Base-by-base conservation (phyloP, 495 filamentous ascomycete genomes). In the Parmelia sp. region DNA sequence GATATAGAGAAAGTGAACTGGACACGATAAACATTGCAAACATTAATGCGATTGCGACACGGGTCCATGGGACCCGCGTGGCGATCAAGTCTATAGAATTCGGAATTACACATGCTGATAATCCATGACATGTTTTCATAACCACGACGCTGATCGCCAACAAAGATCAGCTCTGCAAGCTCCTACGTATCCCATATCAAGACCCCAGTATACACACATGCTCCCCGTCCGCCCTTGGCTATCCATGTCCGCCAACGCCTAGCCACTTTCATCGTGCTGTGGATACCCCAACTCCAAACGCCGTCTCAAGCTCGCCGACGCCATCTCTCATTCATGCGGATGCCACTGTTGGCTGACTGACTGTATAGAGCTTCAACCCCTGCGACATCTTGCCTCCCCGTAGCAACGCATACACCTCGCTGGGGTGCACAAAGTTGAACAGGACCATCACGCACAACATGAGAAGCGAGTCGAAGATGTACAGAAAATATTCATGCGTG, bases 391-490 rank as follows among this genome's bases (percentile, higher is more conserved):
- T 65, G 25, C 60, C 65, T 17, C 59, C 45, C 42, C 61, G 44
- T 3, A 63, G 45, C 31, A 42, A 23, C 36, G 62, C 60, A 47
- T 62, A 58, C n/a, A 66, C 60, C 27, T 72, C 73, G 27, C 64
- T 74, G 25, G 79, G 80, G 67, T 82, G 74, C n/a, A 76, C 65
- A 9, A 75, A 65, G 58, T 76, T 79, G 61, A 87, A 80, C 3
- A 81, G 62, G 0, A 80, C 64, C 71, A 83, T 80, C 23, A 80
- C 82, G 0, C 70, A 10, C 29, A 84, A 67, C 86, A 90, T 89
- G 51, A 84, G 66, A 51, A 78, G 55, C 19, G 79, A 74, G 69
- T 90, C 87, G 65, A 89, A 88, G 4, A 86, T 68, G 68, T 88
- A 90, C 60, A 89, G 69, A 63, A 82, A 83, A 57, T 77, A 79